Conservation (phyloP, 371 early-diverging fungal genomes). For the Syncephalastrum monosporum region DNA sequence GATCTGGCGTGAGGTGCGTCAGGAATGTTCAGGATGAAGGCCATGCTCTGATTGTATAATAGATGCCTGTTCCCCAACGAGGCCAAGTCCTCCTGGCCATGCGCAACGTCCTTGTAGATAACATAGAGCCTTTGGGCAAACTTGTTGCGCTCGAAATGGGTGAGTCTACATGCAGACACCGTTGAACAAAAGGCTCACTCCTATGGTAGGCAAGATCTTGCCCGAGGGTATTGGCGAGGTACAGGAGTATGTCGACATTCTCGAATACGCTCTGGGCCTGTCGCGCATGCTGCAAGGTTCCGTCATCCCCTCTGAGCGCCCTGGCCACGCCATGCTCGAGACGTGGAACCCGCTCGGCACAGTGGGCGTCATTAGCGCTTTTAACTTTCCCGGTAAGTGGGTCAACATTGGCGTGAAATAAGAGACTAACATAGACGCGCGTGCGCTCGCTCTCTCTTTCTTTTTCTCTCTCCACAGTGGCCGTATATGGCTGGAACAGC, state of each 20-base stretch:
- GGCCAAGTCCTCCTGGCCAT: slow-evolving; percentile 94
- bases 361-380: slow-evolving; percentile 95
- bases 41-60: not conserved
- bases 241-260: slow-evolving; percentile 96
- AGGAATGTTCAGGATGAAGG: not conserved
- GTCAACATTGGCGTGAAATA: not conserved
- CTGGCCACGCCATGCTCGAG: slow-evolving; percentile 96
- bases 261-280: slow-evolving; percentile 92
- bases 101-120: slow-evolving; percentile 78
- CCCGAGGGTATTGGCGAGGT: slow-evolving; percentile 96
- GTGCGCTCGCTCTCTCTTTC: too few relatives aligned
- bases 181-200: not conserved
- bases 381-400: slow-evolving; percentile 77
- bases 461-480: slow-evolving; percentile 33
- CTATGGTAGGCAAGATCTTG: slow-evolving; percentile 67
- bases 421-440: not conserved
- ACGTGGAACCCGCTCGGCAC: slow-evolving; percentile 95
- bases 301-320: slow-evolving; percentile 91
- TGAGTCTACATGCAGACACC: slow-evolving; percentile 2
- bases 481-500: slow-evolving; percentile 91
- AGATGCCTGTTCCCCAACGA: slow-evolving; percentile 87
- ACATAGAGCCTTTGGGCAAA: slow-evolving; percentile 79
- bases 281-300: slow-evolving; percentile 85
- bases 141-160: slow-evolving; percentile 95
- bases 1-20: slow-evolving; percentile 64